phyloP scores from a whole-genome alignment of 305 asterid species.

The Petunia hybrid region DNA sequence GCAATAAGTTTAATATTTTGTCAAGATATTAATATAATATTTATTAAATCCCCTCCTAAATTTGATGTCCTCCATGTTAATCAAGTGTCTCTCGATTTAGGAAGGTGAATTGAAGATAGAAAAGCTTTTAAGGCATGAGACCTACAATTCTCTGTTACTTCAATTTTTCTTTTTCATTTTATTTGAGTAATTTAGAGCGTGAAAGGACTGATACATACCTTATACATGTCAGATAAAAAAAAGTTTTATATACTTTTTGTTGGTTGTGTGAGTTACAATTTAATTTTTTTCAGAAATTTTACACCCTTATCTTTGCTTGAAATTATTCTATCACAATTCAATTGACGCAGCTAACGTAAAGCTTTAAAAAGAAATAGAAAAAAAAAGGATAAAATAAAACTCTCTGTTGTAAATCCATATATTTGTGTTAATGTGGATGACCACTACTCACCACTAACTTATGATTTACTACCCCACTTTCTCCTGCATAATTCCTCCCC shows the following conservation, averaged over 20 bases:
- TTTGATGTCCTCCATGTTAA: constrained; percentile 68
- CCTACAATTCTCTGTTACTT: too few species aligned
- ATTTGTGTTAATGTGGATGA: too few species aligned
- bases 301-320: background rate
- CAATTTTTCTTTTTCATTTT: background rate
- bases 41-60: constrained; percentile 48
- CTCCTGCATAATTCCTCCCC: too few species aligned
- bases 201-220: background rate
- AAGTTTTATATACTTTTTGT: background rate
- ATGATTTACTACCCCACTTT: too few species aligned
- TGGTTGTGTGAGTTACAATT: background rate
- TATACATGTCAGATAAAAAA: background rate
- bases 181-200: background rate
- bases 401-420: too few species aligned
- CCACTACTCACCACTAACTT: too few species aligned
- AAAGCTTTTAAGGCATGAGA: background rate
- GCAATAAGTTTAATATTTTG: too few species aligned
- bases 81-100: too few species aligned
- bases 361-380: background rate
- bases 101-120: too few species aligned
- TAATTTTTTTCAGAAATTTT: too few species aligned
- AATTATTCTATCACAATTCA: background rate
- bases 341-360: background rate
- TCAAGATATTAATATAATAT: too few species aligned
- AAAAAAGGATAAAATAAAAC: background rate